These are phyloP conservation scores for Suillus clintonianus DNA, from an alignment of 768 basidiomycete species.

Conservation along the genomic window DNA sequence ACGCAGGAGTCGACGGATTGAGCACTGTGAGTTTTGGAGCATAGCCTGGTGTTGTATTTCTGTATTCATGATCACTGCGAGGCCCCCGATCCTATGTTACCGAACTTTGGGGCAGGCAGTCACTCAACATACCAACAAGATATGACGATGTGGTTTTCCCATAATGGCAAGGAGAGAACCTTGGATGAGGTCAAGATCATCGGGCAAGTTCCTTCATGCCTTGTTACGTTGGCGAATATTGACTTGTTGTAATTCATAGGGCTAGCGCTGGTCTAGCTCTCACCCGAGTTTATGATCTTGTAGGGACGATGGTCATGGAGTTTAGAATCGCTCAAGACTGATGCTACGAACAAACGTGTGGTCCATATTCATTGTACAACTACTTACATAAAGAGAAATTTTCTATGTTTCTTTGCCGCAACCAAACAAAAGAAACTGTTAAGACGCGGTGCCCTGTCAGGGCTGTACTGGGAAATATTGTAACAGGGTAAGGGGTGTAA, in stretches of 20 bases:
- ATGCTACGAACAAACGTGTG: neutral
- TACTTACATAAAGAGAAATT: too few species aligned
- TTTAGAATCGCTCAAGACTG: neutral
- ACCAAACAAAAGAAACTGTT: too few species aligned
- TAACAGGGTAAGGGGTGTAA: too few species aligned
- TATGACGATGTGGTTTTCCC: too few species aligned
- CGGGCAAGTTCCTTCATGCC: neutral
- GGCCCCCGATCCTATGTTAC: constrained; percentile 48
- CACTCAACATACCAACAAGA: too few species aligned
- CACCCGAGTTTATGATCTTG: neutral
- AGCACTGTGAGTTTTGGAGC: neutral
- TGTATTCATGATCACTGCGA: constrained; percentile 11
- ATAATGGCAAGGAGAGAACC: too few species aligned
- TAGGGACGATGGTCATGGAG: neutral
- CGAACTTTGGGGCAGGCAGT: constrained; percentile 10
- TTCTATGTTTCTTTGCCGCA: too few species aligned
- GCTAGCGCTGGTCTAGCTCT: neutral
- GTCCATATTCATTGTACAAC: neutral
- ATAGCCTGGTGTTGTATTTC: neutral
- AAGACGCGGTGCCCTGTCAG: too few species aligned
- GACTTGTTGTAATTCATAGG: neutral
- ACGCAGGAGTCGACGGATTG: neutral
- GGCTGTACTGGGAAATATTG: too few species aligned
- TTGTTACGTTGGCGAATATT: neutral
- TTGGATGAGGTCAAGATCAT: too few species aligned